Evolutionary conservation across 768 basidiomycete species (phyloP).

Genomic region (Termitomyces sp.): DNA sequence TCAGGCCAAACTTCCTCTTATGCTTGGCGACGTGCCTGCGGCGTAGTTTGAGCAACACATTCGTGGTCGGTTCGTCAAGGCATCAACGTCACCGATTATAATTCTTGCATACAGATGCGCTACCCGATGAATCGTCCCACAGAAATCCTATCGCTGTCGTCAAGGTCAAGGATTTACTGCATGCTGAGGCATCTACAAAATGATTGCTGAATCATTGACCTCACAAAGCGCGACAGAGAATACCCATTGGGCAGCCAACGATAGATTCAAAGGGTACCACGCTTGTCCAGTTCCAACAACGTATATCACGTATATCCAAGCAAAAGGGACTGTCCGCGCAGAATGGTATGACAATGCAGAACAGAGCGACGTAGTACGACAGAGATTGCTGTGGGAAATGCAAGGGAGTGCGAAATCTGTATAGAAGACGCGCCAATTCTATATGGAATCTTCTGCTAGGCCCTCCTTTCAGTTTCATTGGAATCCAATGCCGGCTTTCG

Average conservation of each 20-base stretch:
- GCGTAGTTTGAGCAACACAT: conserved; percentile 27
- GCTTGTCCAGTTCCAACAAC: conserved; percentile 41
- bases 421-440: too few relatives aligned
- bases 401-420: too few relatives aligned
- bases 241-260: conserved; percentile 30
- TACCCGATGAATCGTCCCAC: too few relatives aligned
- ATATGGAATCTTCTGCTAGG: too few relatives aligned
- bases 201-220: conserved; percentile 30
- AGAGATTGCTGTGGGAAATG: conserved; percentile 32
- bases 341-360: conserved; percentile 55
- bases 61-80: conserved; percentile 23
- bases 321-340: conserved; percentile 60
- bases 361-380: conserved; percentile 59
- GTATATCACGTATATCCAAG: conserved; percentile 62
- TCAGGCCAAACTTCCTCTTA: conserved; percentile 26
- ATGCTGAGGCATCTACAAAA: too few relatives aligned
- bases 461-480: too few relatives aligned
- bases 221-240: conserved; percentile 58
- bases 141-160: too few relatives aligned
- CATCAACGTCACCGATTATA: conserved; percentile 35
- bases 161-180: too few relatives aligned
- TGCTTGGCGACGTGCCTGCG: conserved; percentile 27
- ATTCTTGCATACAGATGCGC: conserved; percentile 32
- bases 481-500: too few relatives aligned
- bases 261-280: conserved; percentile 28